A percentile compares a stretch with the other conserved stretches of the same genome.
Evolutionary conservation across 768 basidiomycete genomes (phyloP).

Genomic region (Tylopilus plumbeoviolaceoides): DNA sequence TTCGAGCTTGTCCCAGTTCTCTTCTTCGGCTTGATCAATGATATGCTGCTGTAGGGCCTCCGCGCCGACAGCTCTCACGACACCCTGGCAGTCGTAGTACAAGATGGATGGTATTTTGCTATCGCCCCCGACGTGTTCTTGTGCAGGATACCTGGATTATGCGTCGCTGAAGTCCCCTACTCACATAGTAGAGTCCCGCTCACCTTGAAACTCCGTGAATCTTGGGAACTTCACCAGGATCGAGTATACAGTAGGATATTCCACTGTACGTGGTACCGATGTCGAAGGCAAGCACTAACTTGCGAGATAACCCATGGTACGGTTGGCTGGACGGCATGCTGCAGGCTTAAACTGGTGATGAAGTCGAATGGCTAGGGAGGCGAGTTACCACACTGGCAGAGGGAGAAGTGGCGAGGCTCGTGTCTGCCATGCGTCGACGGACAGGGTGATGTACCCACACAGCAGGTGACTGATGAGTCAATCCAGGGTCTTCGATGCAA

Average conservation of each 20-base stretch:
- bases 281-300: conserved; percentile 42
- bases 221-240: conserved; percentile 32
- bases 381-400: too few species aligned
- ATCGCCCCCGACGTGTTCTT: conserved; percentile 43
- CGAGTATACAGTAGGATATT: conserved; percentile 34
- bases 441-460: too few species aligned
- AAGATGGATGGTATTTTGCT: conserved; percentile 48
- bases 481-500: too few species aligned
- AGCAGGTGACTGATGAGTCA: too few species aligned
- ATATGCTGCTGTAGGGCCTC: conserved; percentile 21
- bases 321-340: conserved; percentile 28
- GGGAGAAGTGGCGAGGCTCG: too few species aligned
- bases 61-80: conserved; percentile 40
- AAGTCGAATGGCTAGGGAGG: too few species aligned
- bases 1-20: conserved; percentile 3
- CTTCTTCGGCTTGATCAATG: conserved; percentile 2
- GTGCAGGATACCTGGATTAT: conserved; percentile 40
- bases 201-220: conserved; percentile 29
- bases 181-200: not conserved
- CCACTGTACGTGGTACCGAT: conserved; percentile 44
- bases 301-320: conserved; percentile 37
- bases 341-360: not conserved
- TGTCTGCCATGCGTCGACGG: too few species aligned
- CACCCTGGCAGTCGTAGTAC: conserved; percentile 42
- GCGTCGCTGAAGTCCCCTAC: not conserved